phyloP scores from a whole-genome alignment of 805 yeast species.

The Kodamaea neixiangensis region DNA sequence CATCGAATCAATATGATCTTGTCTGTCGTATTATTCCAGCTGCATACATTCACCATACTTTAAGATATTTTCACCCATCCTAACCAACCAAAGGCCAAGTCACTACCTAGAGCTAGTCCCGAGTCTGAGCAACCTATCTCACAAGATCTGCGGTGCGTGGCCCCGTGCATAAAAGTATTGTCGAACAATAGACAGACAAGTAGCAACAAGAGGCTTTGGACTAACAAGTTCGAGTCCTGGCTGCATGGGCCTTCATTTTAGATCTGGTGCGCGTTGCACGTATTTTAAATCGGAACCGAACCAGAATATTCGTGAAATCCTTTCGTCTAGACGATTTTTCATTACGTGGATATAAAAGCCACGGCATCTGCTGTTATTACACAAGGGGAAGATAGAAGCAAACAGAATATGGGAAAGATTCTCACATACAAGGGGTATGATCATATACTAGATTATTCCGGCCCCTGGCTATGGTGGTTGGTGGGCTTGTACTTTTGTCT shows the following conservation, averaged over 20 bases:
- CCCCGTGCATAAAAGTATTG: no score
- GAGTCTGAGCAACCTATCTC: no score
- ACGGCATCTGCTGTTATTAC: not conserved
- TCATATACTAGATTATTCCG: conserved; percentile 15
- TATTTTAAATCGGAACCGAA: not conserved
- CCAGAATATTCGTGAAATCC: conserved; percentile 2
- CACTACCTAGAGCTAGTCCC: no score
- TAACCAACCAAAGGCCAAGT: no score
- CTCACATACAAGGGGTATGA: conserved; percentile 14
- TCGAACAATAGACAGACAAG: not conserved
- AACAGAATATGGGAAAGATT: not conserved
- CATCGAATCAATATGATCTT: not conserved
- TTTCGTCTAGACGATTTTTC: conserved; percentile 4
- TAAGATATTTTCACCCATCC: no score
- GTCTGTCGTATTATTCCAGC: no score
- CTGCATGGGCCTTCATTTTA: not conserved
- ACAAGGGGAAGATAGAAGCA: not conserved
- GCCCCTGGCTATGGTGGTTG: conserved; percentile 38
- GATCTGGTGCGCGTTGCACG: conserved; percentile 1
- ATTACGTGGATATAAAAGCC: not conserved
- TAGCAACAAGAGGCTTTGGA: not conserved
- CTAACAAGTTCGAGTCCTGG: not conserved
- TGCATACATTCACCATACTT: no score
- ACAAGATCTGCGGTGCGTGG: no score
- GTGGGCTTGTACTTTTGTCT: conserved; percentile 46